Evolutionary conservation across 164 flowering plant species (phyloP), one percentile per base, ranked within the genome.

Genomic region (Akebia trifoliata): DNA sequence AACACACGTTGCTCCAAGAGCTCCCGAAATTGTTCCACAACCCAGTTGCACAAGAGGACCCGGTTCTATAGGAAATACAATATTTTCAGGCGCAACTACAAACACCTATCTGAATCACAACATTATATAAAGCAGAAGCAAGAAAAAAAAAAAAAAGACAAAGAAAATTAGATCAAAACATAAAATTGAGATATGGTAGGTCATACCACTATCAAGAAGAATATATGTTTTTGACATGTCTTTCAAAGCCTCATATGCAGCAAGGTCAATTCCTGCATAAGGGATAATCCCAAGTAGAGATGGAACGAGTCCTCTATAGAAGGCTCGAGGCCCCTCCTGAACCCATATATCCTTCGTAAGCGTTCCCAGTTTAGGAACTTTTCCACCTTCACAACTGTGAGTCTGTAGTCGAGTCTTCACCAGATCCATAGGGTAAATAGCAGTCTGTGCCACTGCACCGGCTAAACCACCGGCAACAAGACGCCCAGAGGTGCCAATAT

Each of bases 1-100:
- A 61, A 90, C 99, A 70, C 93, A 94, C 2, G 91, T 80, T 43
- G 99, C 99, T 60, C 97, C 97, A 61, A 94, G 83, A 59, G 97
- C 84, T 67, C 97, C 99, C 2, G 99, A 94, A 9, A 87, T 46
- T 31, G 91, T 94, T 53, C 99, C 99, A 67, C 98, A 90, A 21
- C 93, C 86, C 56, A 92, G 73, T 72, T 89, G 98, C 73, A 83
- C 78, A 50, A 94, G 74, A 21, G 88, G 76, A 43, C 92, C 88
- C 17, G 92, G 92, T 68, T 79, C 88, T 83, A 50, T 61, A 52
- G n/a, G 8, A 58, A 34, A 51, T 12, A 18, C 1, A 15, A 53
- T 11, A 17, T 30, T n/a, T 57, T 36, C 12, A 38, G 46, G 34
- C 5, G 3, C 37, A 52, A 50, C 22, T 34, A 36, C 21, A 42